These are phyloP conservation scores for Lactarius vividus DNA, from an alignment of 768 basidiomycete species.

Conservation along the genomic window DNA sequence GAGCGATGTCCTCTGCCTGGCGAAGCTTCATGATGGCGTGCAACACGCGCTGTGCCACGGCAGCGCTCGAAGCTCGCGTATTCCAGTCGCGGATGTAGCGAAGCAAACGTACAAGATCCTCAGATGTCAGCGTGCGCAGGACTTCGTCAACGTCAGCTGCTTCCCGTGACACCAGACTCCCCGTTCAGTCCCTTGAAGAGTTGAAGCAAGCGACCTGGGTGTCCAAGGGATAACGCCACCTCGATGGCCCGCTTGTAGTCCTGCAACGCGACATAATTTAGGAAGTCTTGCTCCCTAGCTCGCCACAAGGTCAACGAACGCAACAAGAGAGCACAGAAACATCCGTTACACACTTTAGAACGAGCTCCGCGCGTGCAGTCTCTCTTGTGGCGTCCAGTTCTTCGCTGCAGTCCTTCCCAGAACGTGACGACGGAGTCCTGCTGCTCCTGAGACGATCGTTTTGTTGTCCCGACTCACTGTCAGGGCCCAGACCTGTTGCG, in stretches of 20 bases:
- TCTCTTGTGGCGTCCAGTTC: conserved; percentile 76
- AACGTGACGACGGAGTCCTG: conserved; percentile 95
- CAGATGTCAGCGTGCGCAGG: conserved; percentile 61
- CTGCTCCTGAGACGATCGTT: conserved; percentile 89
- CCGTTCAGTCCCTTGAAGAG: conserved; percentile 66
- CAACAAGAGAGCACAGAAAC: neutral
- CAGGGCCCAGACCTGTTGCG: conserved; percentile 90
- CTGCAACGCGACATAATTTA: conserved; percentile 81
- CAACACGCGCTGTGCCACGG: conserved; percentile 80
- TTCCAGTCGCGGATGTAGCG: conserved; percentile 91
- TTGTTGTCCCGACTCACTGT: conserved; percentile 77
- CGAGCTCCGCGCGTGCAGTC: conserved; percentile 64
- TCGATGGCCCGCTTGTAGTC: conserved; percentile 92
- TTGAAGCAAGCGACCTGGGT: conserved; percentile 80
- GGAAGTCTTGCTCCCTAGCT: conserved; percentile 91
- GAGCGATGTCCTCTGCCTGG: conserved; percentile 67
- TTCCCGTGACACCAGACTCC: conserved; percentile 56
- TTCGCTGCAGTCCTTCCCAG: conserved; percentile 94
- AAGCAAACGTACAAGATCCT: conserved; percentile 79
- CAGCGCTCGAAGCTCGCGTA: conserved; percentile 83
- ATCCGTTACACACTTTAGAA: conserved; percentile 65
- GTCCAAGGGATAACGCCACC: conserved; percentile 88
- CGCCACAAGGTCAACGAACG: neutral
- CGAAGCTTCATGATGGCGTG: conserved; percentile 78
- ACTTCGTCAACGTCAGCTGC: conserved; percentile 76